Percentiles rank a stretch among this genome's conserved stretches.
These are phyloP conservation scores for Plasmodium relictum DNA, from an alignment of 169 alveolate species.

Conservation along the genomic window DNA sequence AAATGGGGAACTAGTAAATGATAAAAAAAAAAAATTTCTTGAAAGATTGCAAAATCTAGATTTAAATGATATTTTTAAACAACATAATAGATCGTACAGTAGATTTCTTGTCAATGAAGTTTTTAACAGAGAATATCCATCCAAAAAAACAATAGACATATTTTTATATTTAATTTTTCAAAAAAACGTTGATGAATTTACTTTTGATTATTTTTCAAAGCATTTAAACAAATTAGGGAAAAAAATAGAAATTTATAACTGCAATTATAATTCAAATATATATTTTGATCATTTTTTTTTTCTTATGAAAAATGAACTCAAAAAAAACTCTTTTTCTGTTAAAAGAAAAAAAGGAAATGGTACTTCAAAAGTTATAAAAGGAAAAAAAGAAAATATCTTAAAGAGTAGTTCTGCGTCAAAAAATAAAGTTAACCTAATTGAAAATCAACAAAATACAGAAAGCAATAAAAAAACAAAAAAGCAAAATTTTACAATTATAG, in stretches of 20 bases:
- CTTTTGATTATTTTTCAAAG: conserved; percentile 55
- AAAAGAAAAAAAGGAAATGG: conserved; percentile 22
- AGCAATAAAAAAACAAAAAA: conserved; percentile 28
- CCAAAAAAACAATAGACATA: conserved; percentile 53
- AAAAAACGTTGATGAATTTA: conserved; percentile 66
- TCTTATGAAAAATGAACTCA: conserved; percentile 70
- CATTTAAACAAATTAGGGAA: conserved; percentile 47
- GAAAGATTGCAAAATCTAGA: conserved; percentile 50
- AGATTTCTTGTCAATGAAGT: conserved; percentile 64
- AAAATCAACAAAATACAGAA: conserved; percentile 22
- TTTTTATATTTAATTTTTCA: conserved; percentile 59
- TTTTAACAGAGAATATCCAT: conserved; percentile 70
- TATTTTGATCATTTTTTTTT: conserved; percentile 65
- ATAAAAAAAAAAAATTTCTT: conserved; percentile 20
- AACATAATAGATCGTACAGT: conserved; percentile 63
- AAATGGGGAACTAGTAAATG: neutral
- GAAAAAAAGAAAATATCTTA: conserved; percentile 27
- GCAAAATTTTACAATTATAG: conserved; percentile 16
- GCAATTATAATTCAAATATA: conserved; percentile 51
- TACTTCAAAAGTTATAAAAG: conserved; percentile 24
- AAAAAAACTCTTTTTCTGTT: conserved; percentile 25
- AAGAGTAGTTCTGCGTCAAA: neutral
- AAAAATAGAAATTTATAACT: conserved; percentile 45
- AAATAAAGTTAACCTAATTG: neutral
- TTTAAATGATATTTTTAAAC: conserved; percentile 57